Base-by-base conservation (phyloP, 495 filamentous ascomycete genomes). In the Tuber borchii region DNA sequence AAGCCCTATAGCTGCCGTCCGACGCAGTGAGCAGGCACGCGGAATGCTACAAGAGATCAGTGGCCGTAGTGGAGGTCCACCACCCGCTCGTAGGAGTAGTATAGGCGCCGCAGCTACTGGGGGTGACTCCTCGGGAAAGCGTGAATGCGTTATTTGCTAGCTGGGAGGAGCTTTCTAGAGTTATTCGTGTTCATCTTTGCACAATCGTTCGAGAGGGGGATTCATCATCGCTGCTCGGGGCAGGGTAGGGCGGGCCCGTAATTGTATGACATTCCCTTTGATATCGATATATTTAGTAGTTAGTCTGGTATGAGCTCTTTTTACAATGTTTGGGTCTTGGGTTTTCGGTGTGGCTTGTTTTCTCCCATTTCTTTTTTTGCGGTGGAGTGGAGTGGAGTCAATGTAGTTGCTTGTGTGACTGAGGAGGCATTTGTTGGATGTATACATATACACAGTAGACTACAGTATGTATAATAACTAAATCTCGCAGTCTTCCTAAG, bases 41-140 rank as follows among this genome's bases (percentile, higher is more conserved):
- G 77, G 77, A 14, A 48, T 79, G 34, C 44, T 79, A 43, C 72
- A 79, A n/a, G 78, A 79, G 73, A 70, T 79, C 46, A 43, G 48
- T 5, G 76, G 73, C n/a, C 46, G 61, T 2, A 65, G 79, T 37
- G 80, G 73, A 22, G 48, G 70, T 2, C 46, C 48, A 37, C 34
- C 69, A 39, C 68, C 16, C 37, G 45, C 1, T 1, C 70, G 69
- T 70, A 70, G 74, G 56, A 46, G 70, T 17, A 37, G 74, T 16
- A 31, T n/a, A 19, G 51, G 68, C 19, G 44, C 73, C 16, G 22
- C n/a, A 68, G 69, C 34, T 69, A 75, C 65, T 56, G 69, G 8
- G 69, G 68, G 20, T 61, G 74, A 56, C 77, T 56, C 26, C 68
- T 39, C 70, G 40, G 68, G 14, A 22, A 72, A 75, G 75, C 74